Base-by-base conservation (phyloP, 371 early-diverging fungal genomes). In the Mucor velutinosus region DNA sequence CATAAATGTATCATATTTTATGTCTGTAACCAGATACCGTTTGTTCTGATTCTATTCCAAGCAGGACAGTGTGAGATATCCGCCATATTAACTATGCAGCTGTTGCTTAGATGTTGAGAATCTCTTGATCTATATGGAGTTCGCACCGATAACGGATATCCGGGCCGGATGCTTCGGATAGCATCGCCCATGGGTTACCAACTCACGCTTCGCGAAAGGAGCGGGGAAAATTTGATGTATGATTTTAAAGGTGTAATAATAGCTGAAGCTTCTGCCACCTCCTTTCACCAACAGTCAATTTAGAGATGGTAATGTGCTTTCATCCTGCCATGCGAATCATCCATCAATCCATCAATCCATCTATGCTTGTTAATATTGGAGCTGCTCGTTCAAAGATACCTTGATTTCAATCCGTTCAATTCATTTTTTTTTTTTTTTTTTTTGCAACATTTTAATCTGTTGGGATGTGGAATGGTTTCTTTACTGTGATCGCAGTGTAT, bases 251-350 rank as follows among this genome's bases (percentile, higher is more conserved):
- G 17, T 19, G 37, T 58, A 47, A 25, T 25, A 59, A 33, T 43
- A 21, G 53, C 55, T 27, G 35, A 60, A 59, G n/a, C 25, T 39
- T 60, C 47, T 33, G 37, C 35, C 45, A 65, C 62, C 62, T 70
- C 70, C 65, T 70, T 70, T 70, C 65, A 64, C 70, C 65, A 56
- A 61, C 51, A 64, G 65, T 64, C 65, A 62, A 60, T 70, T 65
- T 60, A 70, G 60, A 70, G 60, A 70, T 70, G 70, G 70, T 70
- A 65, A 59, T 32, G 33, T 53, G 53, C 23, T 53, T 27, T 53
- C 27, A 53, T 53, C 25, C 53, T 25, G 14, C 27, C 27, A 53
- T 53, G 19, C 45, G 39, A 61, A 45, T 41, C 41, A 45, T 27
- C 30, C 35, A 64, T 58, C 55, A 17, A 64, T 60, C 60, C 67